Evolutionary conservation across 768 basidiomycete genomes (phyloP), one percentile per base, ranked within the genome.

Genomic region (Tulasnella sp.): DNA sequence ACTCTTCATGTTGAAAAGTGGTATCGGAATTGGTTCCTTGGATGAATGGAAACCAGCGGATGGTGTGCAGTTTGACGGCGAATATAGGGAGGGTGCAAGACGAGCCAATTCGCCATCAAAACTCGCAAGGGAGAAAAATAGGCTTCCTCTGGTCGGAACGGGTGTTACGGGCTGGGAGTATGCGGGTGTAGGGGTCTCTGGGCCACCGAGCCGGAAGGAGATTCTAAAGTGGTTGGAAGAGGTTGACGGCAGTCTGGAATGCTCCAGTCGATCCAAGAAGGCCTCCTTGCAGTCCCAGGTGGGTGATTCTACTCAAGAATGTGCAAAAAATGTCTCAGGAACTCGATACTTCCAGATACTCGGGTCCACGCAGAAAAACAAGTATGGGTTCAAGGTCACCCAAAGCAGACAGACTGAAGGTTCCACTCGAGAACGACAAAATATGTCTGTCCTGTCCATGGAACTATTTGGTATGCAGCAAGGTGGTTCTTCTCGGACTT

Each of bases 101-200:
- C 14, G 12, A 29, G 17, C 9, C 21, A 29, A 23, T 6, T 49
- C 48, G 5, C 48, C 48, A n/a, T 49, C 23, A 6, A 49, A 34
- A 12, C 6, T 17, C n/a, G 27, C 48, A 31, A 37, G 45, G 27
- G 21, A 27, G 8, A 48, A 14, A 4, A 32, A 23, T 3, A 49
- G 48, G 49, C 19, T 34, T 14, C 31, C 59, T 17, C 51, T 41
- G 11, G 19, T 31, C 25, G 52, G 29, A 25, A 46, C 17, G 3
- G 68, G 70, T 59, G 65, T 80, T 36, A 67, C 71, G 23, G 86
- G 86, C 4, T 93, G 89, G 91, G 89, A 92, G 63, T 93, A 83
- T 69, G 82, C 81, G 0, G 73, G 77, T 50, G 46, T 32, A 2
- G 55, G 19, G 14, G 21, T 42, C 8, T 19, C 60, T 5, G 65